Evolutionary conservation across 73 alveolate species (phyloP), one percentile per base, ranked within the genome.

Genomic region (Paramecium tetraurelia): DNA sequence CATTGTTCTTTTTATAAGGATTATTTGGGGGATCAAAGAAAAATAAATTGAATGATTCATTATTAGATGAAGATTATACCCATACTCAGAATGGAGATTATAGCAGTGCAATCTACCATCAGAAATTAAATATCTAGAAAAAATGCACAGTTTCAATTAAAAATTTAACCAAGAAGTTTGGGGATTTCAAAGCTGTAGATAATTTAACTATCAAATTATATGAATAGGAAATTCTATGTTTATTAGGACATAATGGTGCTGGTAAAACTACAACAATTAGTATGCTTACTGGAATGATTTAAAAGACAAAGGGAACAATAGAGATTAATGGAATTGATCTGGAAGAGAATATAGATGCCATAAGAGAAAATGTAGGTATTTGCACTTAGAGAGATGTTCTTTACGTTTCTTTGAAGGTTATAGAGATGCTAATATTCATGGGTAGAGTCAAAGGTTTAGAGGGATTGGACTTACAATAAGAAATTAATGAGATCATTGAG

Each of bases 171-270:
- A 86, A 68, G 72, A 86, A 70, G 53, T 96, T 92, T 48, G 97
- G 96, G 41, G 98, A 96, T 11, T 95, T 96, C 72, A 92, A 92
- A 10, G 99, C 99, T 0, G 99, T 98, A 29, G 96, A 97, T 57
- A 95, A 95, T 63, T 85, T 98, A 12, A 88, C 92, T 84, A 58
- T 86, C 3, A 86, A 58, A 11, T 36, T 86, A 46, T 86, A 86
- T 68, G 69, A 58, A 41, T 59, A 40, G 18, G 71, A 86, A 68
- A 86, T 86, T 16, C 24, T 86, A 22, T 86, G 99, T 9, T 95
- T 98, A 69, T 95, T 98, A 20, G 99, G 99, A 22, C 99, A 98
- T 93, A 98, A 98, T 85, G 99, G 99, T 4, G 99, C 99, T 46
- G 99, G 99, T 35, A 98, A 98, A 92, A 96, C 99, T 2, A 96